Evolutionary conservation across 2,329 filamentous ascomycete species (phyloP).

Genomic region (Penicillium expansum): DNA sequence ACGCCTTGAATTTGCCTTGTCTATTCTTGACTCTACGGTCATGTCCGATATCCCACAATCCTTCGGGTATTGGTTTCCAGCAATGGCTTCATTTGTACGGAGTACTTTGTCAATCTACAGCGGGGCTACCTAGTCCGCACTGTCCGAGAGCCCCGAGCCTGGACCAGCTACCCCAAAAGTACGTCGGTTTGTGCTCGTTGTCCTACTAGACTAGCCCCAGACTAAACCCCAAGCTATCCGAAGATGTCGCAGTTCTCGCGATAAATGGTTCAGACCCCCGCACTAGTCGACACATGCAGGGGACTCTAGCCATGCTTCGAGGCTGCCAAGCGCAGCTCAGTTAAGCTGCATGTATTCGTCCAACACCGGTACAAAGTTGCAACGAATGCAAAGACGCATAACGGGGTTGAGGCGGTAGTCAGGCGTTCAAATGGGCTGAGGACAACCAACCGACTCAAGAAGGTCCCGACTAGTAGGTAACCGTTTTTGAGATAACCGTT

Average conservation of each 20-base stretch:
- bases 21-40: background rate
- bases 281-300: background rate
- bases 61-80: background rate
- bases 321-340: background rate
- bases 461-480: background rate
- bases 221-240: background rate
- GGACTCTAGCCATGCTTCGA: background rate
- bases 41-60: background rate
- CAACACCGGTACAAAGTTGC: background rate
- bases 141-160: background rate
- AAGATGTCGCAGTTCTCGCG: background rate
- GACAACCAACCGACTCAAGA: background rate
- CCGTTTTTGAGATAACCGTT: conserved; percentile 1
- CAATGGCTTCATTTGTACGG: background rate
- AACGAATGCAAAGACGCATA: background rate
- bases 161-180: conserved; percentile 2
- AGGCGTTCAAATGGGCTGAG: background rate
- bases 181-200: background rate
- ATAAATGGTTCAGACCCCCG: background rate
- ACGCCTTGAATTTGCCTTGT: background rate
- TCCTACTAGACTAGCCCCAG: background rate
- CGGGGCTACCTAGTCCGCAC: conserved; percentile 4
- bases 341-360: background rate
- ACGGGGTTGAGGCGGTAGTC: background rate
- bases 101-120: background rate